Base-by-base conservation (phyloP, 768 basidiomycete species). In the Auriscalpium orientale region DNA sequence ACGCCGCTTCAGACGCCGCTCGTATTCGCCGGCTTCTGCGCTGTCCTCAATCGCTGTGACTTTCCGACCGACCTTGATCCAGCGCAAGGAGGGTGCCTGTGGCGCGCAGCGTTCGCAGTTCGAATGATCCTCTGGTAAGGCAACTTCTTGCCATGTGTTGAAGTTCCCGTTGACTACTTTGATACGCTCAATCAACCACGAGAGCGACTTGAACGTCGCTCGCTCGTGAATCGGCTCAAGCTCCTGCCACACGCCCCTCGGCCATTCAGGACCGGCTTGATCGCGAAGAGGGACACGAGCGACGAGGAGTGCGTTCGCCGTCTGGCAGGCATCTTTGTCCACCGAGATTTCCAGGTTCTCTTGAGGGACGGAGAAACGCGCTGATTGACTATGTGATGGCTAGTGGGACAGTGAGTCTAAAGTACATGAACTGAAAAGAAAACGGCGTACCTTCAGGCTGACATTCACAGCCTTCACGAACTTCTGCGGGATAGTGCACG, bases 141-240 rank as follows among this genome's bases (percentile, higher is more conserved):
- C 70, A 34, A 85, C 71, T 1, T 67, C 58, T 55, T 89, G 85
- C 95, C 95, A 98, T 3, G 74, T 64, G 28, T 71, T 72, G 62
- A 88, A 79, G 56, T 79, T 72, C 38, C 82, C 82, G 21, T 87
- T 81, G 55, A 92, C 80, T 56, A 84, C 81, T 12, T 89, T 83
- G 58, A 95, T 79, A 50, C 91, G 83, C 66, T 94, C 90, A 21
- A 91, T 73, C 18, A 97, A 71, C 94, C 95, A 98, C 2, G 92
- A 88, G 15, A 95, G 67, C 5, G 84, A 76, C 58, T 81, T 82
- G 76, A 94, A 95, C 1, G 84, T 86, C 11, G 79, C 74, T 4
- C 93, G 84, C 65, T 95, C 91, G 62, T 95, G 87, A 9, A 91
- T 75, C 62, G 89, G 87, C 68, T 95, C 91, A 46, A 98, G 82